A percentile compares a stretch with the other conserved stretches of the same genome.
Evolutionary conservation across 2,329 filamentous ascomycete genomes (phyloP).

Genomic region (Trichoderma pleuroti): DNA sequence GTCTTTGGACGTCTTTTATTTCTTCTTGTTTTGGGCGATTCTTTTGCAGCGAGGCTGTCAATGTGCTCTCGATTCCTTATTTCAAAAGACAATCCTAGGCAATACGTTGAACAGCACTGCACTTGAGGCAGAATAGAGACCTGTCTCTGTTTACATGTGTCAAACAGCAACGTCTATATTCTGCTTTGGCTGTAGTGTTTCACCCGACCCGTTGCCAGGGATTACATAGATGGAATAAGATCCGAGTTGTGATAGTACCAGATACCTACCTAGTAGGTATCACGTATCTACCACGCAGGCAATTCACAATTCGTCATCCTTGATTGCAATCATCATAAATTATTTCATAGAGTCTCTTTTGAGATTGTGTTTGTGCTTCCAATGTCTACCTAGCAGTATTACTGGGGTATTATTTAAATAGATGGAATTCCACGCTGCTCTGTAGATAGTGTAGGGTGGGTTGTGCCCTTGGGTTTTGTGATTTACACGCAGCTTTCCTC

Average conservation of each 20-base stretch:
- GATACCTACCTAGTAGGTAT: not conserved
- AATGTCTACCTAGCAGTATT: not conserved
- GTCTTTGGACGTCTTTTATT: not conserved
- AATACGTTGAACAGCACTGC: no score
- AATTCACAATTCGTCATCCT: not conserved
- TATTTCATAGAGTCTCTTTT: not conserved
- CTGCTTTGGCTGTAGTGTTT: not conserved
- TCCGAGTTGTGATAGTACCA: not conserved
- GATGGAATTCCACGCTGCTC: not conserved
- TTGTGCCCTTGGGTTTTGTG: not conserved
- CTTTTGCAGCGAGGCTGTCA: not conserved
- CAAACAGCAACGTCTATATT: not conserved
- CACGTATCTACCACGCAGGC: not conserved
- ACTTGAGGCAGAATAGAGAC: not conserved
- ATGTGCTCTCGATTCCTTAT: not conserved
- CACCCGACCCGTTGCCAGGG: not conserved
- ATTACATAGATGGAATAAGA: not conserved
- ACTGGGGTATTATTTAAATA: fast-evolving
- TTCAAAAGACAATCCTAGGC: not conserved
- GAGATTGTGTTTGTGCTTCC: not conserved
- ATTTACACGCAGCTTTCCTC: not conserved
- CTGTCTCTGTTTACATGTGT: not conserved
- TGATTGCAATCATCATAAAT: not conserved
- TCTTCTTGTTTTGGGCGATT: not conserved
- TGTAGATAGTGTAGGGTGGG: not conserved